Conservation (phyloP, 1,284 basidiomycete genomes). For the Cryptococcus sp. region DNA sequence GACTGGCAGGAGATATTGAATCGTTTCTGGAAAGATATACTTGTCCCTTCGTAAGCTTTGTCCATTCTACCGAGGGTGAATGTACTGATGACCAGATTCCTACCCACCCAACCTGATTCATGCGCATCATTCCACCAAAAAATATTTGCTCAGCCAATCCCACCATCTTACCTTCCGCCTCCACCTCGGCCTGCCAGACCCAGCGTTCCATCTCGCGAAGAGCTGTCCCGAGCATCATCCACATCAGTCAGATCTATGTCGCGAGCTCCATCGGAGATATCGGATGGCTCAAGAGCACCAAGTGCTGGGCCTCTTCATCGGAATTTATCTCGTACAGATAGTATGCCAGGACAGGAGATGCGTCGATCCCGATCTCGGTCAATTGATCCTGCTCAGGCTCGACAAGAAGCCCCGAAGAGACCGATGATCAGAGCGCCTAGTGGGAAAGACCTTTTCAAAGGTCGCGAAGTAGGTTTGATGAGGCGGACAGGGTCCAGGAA, state of each 20-base stretch:
- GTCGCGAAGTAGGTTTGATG: conserved; percentile 29
- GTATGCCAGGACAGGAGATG: neutral
- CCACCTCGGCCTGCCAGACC: neutral
- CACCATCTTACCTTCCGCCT: conserved; percentile 21
- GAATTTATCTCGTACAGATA: neutral
- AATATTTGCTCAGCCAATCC: conserved; percentile 33
- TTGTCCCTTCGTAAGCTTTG: conserved; percentile 21
- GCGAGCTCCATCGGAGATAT: conserved; percentile 1
- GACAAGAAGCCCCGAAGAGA: conserved; percentile 9
- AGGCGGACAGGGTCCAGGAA: conserved; percentile 16
- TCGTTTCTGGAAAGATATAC: conserved; percentile 28
- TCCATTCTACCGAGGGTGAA: neutral
- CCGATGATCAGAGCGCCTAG: conserved; percentile 28
- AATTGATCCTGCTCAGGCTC: conserved; percentile 11
- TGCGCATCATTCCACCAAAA: conserved; percentile 34
- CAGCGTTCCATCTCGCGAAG: neutral
- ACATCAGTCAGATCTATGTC: conserved; percentile 3
- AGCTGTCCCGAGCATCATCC: conserved; percentile 13
- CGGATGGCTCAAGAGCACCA: neutral
- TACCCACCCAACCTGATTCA: conserved; percentile 19
- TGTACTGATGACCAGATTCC: conserved; percentile 12
- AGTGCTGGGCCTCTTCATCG: neutral
- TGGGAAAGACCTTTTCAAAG: conserved; percentile 37
- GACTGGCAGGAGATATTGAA: conserved; percentile 11
- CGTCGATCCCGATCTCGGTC: conserved; percentile 23